Evolutionary conservation across 1,139 yeast species (phyloP).

Genomic region (Saccharomyces hybrid): DNA sequence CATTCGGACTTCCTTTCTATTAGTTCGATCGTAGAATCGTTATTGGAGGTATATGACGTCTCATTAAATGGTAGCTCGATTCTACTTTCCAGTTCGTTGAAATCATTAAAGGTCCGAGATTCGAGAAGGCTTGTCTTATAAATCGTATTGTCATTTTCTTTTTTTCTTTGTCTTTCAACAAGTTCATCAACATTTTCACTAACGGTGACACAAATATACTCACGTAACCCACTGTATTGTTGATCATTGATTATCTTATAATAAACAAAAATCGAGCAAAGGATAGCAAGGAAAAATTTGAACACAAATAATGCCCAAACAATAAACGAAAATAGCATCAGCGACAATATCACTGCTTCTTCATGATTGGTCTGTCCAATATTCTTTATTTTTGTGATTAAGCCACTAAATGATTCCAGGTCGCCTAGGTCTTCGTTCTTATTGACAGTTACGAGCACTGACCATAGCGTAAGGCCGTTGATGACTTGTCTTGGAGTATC

Average conservation of each 20-base stretch:
- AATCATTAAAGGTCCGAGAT: constrained; percentile 2
- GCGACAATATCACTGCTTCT: constrained; percentile 62
- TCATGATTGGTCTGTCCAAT: constrained; percentile 56
- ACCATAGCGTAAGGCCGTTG: constrained; percentile 63
- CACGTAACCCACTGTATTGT: constrained; percentile 20
- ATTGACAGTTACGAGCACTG: constrained; percentile 36
- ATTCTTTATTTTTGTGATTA: constrained; percentile 45
- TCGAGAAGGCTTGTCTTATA: constrained; percentile 1
- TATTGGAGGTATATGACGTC: constrained; percentile 1
- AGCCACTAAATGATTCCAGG: constrained; percentile 36
- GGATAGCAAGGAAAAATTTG: constrained; percentile 50
- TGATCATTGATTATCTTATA: constrained; percentile 35
- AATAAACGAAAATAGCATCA: constrained; percentile 66
- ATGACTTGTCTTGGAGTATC: constrained; percentile 84
- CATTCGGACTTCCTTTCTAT: not conserved
- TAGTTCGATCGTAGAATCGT: constrained; percentile 1
- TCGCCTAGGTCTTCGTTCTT: constrained; percentile 30
- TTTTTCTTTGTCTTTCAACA: constrained; percentile 1
- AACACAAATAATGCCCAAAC: constrained; percentile 68
- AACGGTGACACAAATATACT: constrained; percentile 26
- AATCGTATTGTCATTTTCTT: not conserved
- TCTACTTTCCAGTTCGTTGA: not conserved
- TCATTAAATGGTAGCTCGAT: not conserved
- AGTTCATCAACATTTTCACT: constrained; percentile 24
- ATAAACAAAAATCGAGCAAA: constrained; percentile 50